Evolutionary conservation across 331 rosid species (phyloP).

Genomic region (Quercus lobata): DNA sequence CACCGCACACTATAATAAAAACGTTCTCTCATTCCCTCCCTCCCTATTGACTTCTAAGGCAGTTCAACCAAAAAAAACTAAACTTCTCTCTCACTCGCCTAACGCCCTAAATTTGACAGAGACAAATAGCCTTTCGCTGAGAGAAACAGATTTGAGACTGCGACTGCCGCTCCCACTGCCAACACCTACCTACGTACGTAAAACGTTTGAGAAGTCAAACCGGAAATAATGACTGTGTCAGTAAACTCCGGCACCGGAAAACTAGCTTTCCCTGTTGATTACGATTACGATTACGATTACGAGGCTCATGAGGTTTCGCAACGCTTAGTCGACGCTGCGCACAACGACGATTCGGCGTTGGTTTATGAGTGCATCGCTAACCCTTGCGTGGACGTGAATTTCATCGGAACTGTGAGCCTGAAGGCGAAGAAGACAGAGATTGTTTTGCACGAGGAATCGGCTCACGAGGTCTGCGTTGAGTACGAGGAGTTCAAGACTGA

Average conservation of each 20-base stretch:
- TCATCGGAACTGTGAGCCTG: constrained; percentile 52
- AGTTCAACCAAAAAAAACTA: background rate
- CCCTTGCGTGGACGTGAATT: constrained; percentile 55
- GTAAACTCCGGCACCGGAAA: constrained; percentile 25
- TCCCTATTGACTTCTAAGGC: background rate
- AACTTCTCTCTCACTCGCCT: background rate
- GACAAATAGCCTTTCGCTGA: background rate
- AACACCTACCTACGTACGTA: background rate
- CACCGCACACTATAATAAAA: no score
- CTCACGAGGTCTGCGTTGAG: constrained; percentile 43
- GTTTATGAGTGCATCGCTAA: constrained; percentile 28
- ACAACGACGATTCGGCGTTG: constrained; percentile 19
- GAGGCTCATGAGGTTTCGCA: constrained; percentile 43
- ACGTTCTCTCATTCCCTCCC: background rate
- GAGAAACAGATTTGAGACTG: background rate
- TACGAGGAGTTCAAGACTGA: constrained; percentile 65
- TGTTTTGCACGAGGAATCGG: constrained; percentile 39
- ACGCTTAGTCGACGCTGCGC: constrained; percentile 48
- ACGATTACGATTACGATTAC: constrained; percentile 8
- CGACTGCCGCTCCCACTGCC: background rate
- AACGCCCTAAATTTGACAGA: background rate
- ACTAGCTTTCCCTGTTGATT: constrained; percentile 40
- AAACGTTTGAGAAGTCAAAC: background rate
- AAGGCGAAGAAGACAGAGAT: constrained; percentile 52
- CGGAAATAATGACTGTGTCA: constrained; percentile 32